Evolutionary conservation across 108 stramenopile genomes (phyloP), one percentile per base, ranked within the genome.

Genomic region (Hondaea fermentalgiana): DNA sequence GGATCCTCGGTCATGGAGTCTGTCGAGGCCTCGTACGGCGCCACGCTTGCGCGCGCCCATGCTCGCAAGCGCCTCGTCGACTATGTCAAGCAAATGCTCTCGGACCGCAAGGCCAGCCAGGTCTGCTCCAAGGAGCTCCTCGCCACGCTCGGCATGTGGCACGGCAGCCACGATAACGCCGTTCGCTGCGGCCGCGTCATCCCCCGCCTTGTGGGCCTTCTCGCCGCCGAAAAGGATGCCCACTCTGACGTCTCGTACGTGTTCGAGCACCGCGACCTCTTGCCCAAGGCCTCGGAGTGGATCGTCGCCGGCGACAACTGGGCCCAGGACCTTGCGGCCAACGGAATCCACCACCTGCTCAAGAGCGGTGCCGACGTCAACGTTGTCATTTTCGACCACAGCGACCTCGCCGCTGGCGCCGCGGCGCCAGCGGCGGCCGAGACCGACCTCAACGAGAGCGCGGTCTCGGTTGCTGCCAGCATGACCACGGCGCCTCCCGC

Each of bases 31-130:
- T 83, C 49, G 23, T 83, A 83, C 76, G 76, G 76, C 19, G 76
- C 76, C 45, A 53, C 45, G 16, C 76, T 83, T 12, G 76, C 51
- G 25, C 45, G 51, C 4, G 76, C 76, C 0, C 45, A 53, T 2
- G 76, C 76, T 23, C 76, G 76, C 76, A 83, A 53, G 45, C 45
- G 76, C 45, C 76, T 83, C 76, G 76, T 83, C 43, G 76, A 83
- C 3, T 83, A 53, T 3, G 76, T 83, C 51, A 53, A 53, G 76
- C 76, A 53, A 16, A 53, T 83, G 45, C 49, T 83, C 51, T 83
- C 76, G n/a, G 76, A 83, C 2, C 51, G 49, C 51, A 53, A 47
- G 76, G 51, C 49, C 51, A 45, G 43, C 28, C 49, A 53, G 51
- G n/a, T 53, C 49, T 83, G 51, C 76, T 83, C 76, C 25, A 83